Percentiles rank a stretch among this genome's conserved stretches.
These are phyloP conservation scores for Saturnispora diversa DNA, from an alignment of 805 yeast species.

Conservation along the genomic window DNA sequence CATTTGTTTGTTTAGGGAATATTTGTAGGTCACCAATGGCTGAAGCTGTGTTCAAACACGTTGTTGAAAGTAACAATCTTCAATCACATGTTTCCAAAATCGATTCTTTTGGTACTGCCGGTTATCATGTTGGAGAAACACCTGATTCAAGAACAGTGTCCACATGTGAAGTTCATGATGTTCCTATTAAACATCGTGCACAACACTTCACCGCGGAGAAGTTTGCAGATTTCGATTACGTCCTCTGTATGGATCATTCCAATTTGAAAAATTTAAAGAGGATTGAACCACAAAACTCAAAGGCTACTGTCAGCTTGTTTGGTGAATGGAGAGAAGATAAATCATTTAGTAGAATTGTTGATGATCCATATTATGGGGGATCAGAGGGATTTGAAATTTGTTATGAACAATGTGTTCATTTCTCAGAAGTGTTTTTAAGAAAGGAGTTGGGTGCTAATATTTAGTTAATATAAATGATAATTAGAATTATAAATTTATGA, in stretches of 20 bases:
- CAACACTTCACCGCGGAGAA: conserved; percentile 53
- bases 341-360: conserved; percentile 50
- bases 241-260: conserved; percentile 64
- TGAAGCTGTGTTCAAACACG: conserved; percentile 75
- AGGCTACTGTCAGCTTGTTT: conserved; percentile 51
- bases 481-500: no score
- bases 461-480: not conserved
- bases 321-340: conserved; percentile 69
- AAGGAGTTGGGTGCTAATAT: conserved; percentile 30
- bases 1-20: conserved; percentile 87
- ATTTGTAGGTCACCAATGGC: conserved; percentile 98
- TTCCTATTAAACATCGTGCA: conserved; percentile 67
- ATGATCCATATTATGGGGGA: conserved; percentile 93
- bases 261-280: conserved; percentile 45
- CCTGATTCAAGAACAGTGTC: conserved; percentile 72
- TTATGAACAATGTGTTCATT: conserved; percentile 66
- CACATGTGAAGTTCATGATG: conserved; percentile 62
- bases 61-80: conserved; percentile 45
- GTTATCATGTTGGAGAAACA: conserved; percentile 71
- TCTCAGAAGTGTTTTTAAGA: conserved; percentile 61
- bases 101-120: conserved; percentile 87
- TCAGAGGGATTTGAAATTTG: conserved; percentile 71
- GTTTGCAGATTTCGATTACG: conserved; percentile 54
- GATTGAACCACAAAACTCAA: conserved; percentile 44
- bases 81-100: conserved; percentile 41